Percentiles rank a stretch among this genome's conserved stretches.
Conservation (phyloP, 371 early-diverging fungal species). For the Syncephalastrum monosporum region DNA sequence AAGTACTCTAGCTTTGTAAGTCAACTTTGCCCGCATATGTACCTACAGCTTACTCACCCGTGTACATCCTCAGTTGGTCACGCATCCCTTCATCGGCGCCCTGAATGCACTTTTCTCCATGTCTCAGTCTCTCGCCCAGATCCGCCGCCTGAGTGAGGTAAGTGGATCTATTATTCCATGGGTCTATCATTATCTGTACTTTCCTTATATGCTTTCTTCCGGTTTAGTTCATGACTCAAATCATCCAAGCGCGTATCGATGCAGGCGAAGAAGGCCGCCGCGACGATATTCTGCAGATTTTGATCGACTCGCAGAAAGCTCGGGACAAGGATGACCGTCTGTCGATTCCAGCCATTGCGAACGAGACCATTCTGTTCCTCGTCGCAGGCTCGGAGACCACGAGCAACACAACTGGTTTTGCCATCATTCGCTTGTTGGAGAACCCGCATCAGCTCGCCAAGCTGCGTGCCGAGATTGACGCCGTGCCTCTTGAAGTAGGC, state of each 20-base stretch:
- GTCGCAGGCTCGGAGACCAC: constrained; percentile 40
- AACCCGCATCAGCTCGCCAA: constrained; percentile 18
- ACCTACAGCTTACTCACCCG: not conserved
- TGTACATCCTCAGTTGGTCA: not conserved
- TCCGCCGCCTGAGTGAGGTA: not conserved
- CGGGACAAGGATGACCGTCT: constrained; percentile 22
- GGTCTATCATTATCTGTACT: too few relatives aligned
- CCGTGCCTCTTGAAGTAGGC: not conserved
- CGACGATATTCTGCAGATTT: constrained; percentile 33
- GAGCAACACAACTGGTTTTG: constrained; percentile 27
- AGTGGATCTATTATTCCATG: too few relatives aligned
- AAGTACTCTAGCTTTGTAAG: constrained; percentile 5
- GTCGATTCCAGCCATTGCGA: constrained; percentile 21
- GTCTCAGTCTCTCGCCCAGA: not conserved
- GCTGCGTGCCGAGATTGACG: constrained; percentile 28
- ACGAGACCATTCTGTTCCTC: constrained; percentile 29
- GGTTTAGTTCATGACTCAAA: constrained; percentile 22
- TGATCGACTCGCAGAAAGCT: constrained; percentile 23
- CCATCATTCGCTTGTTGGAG: constrained; percentile 21
- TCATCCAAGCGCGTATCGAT: constrained; percentile 23
- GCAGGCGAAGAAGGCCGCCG: constrained; percentile 13
- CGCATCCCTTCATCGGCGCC: not conserved
- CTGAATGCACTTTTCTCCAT: too few relatives aligned
- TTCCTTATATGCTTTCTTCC: too few relatives aligned
- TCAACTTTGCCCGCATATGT: not conserved